A percentile compares a stretch with the other conserved stretches of the same genome.
Evolutionary conservation across 441 rosid species (phyloP).

Genomic region (Mallotus repandus): DNA sequence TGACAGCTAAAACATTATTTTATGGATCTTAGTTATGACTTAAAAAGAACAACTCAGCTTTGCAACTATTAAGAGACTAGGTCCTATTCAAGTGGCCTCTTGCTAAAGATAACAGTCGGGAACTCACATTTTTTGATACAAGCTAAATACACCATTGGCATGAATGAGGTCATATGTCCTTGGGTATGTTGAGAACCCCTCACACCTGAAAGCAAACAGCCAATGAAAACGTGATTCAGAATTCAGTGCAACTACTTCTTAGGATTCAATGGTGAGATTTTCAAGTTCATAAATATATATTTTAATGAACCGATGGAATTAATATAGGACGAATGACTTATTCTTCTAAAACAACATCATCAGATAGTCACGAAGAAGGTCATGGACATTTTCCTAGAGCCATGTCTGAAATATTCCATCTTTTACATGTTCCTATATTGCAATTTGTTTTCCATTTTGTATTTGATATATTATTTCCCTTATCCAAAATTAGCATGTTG

Average conservation of each 20-base stretch:
- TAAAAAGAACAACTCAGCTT: background rate
- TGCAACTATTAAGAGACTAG: background rate
- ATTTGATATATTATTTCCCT: background rate
- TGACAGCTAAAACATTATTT: too few relatives aligned
- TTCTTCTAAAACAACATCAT: background rate
- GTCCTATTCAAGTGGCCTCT: conserved; percentile 18
- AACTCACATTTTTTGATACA: conserved; percentile 60
- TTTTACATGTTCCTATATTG: background rate
- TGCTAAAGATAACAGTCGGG: too few relatives aligned
- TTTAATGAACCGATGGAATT: conserved; percentile 2
- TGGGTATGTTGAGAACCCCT: conserved; percentile 94
- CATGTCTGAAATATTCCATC: background rate
- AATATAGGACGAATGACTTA: background rate
- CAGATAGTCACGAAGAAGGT: background rate
- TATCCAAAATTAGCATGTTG: background rate
- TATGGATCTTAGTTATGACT: background rate
- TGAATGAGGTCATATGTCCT: conserved; percentile 92
- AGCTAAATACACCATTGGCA: conserved; percentile 69
- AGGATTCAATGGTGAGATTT: conserved; percentile 1
- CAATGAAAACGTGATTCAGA: conserved; percentile 19
- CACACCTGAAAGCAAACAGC: conserved; percentile 64
- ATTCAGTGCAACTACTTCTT: background rate
- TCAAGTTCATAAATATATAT: conserved; percentile 1
- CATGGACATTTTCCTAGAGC: background rate
- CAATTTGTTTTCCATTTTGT: background rate